A percentile compares a stretch with the other conserved stretches of the same genome.
These are phyloP conservation scores for Penicillium samsonianum DNA, from an alignment of 495 filamentous ascomycete genomes.

Conservation along the genomic window DNA sequence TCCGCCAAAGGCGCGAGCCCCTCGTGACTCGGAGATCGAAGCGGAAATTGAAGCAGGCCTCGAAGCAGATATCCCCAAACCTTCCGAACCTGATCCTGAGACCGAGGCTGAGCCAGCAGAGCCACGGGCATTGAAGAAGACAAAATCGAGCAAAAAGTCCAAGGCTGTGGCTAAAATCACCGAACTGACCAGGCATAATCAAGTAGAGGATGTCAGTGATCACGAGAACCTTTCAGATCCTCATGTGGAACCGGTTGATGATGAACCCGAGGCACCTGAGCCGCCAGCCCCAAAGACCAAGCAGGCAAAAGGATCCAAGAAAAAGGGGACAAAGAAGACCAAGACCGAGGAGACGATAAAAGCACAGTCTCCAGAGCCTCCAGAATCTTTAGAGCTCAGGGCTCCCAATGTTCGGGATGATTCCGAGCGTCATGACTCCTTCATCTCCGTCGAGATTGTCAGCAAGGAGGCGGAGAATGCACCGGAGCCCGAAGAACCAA, in stretches of 20 bases:
- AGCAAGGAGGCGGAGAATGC: constrained; percentile 22
- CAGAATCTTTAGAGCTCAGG: constrained; percentile 15
- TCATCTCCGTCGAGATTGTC: constrained; percentile 39
- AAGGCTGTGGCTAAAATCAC: constrained; percentile 30
- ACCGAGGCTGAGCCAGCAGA: constrained; percentile 17
- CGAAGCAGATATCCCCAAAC: constrained; percentile 33
- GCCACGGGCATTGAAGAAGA: constrained; percentile 40
- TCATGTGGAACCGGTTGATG: constrained; percentile 1
- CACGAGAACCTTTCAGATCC: constrained; percentile 11
- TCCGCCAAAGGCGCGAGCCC: constrained; percentile 37
- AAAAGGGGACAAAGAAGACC: constrained; percentile 31
- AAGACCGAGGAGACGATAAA: constrained; percentile 29
- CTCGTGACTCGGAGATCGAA: constrained; percentile 69
- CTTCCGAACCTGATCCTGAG: constrained; percentile 28
- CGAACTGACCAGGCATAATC: constrained; percentile 5
- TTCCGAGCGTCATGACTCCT: constrained; percentile 38
- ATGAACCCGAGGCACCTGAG: constrained; percentile 39
- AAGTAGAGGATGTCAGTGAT: constrained; percentile 5
- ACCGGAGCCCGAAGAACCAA: constrained; percentile 35
- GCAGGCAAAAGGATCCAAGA: constrained; percentile 26
- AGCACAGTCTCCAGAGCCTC: constrained; percentile 29
- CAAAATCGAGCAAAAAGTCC: constrained; percentile 41
- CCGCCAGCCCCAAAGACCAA: constrained; percentile 28
- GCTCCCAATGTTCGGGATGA: constrained; percentile 42
- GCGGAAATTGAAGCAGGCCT: constrained; percentile 67